phyloP scores from a whole-genome alignment of 2,329 filamentous ascomycete species.

The Paecilomyces sp. region DNA sequence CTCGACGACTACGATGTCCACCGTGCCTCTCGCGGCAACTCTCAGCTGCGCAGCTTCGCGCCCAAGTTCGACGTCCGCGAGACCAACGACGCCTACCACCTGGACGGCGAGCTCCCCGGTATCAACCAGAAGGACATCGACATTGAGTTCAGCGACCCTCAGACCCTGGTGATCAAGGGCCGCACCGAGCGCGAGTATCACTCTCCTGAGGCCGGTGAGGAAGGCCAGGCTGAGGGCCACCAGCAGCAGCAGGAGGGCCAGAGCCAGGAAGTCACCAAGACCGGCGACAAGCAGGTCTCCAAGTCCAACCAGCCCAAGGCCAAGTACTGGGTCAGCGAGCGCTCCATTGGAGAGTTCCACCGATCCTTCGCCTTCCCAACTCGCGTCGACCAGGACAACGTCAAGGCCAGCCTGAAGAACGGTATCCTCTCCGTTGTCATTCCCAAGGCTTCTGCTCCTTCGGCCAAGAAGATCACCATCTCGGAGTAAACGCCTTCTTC shows the following conservation, averaged over 20 bases:
- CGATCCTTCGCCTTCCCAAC: constrained; percentile 51
- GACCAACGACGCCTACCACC: constrained; percentile 34
- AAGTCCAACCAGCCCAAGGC: constrained; percentile 13
- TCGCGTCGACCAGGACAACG: constrained; percentile 50
- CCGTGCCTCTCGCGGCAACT: constrained; percentile 15
- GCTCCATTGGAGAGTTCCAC: constrained; percentile 51
- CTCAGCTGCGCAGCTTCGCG: constrained; percentile 22
- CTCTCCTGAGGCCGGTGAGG: constrained; percentile 31
- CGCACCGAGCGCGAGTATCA: constrained; percentile 31
- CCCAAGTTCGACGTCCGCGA: constrained; percentile 44
- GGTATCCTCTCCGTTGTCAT: constrained; percentile 50
- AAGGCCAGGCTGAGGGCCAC: constrained; percentile 18
- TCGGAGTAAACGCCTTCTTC: constrained; percentile 30
- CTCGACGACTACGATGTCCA: constrained; percentile 37
- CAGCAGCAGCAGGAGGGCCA: constrained; percentile 4
- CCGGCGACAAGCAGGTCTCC: constrained; percentile 16
- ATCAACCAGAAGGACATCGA: constrained; percentile 39
- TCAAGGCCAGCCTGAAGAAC: constrained; percentile 53
- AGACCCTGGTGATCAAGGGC: constrained; percentile 42
- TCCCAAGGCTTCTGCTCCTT: constrained; percentile 46
- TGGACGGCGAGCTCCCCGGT: constrained; percentile 44
- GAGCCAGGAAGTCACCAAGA: constrained; percentile 20
- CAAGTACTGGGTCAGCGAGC: constrained; percentile 51
- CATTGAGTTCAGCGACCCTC: constrained; percentile 42
- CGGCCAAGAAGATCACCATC: constrained; percentile 47